These are phyloP conservation scores for Pilasporangium apinafurcum DNA, from an alignment of 352 stramenopile species.

Conservation along the genomic window DNA sequence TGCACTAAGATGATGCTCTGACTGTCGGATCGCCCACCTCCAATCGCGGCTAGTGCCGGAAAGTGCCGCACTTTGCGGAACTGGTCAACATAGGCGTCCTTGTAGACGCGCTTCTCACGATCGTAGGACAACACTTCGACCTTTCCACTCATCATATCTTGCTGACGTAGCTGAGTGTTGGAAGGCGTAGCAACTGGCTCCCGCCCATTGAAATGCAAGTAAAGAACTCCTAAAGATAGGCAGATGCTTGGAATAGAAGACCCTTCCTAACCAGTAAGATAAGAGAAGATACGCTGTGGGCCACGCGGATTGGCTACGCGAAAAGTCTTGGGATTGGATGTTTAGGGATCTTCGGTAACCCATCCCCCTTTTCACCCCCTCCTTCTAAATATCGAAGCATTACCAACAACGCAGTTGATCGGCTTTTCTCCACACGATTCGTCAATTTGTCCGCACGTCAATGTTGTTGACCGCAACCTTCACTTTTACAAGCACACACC, in stretches of 20 bases:
- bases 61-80: conserved; percentile 72
- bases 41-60: conserved; percentile 52
- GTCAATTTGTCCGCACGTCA: background rate
- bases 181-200: no score
- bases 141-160: conserved; percentile 36
- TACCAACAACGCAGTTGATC: no score
- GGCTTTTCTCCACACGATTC: no score
- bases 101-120: conserved; percentile 72
- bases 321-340: background rate
- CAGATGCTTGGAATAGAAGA: background rate
- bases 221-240: no score
- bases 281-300: conserved; percentile 7
- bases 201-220: no score
- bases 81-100: conserved; percentile 65
- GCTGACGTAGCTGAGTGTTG: no score
- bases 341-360: background rate
- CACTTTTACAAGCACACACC: no score
- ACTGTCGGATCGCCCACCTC: conserved; percentile 29
- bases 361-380: background rate
- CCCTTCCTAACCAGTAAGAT: conserved; percentile 1
- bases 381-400: conserved; percentile 6
- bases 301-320: background rate
- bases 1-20: conserved; percentile 67
- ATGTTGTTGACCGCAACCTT: background rate
- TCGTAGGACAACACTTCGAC: conserved; percentile 51